These are phyloP conservation scores for Middelhovenomyces tepae DNA, from an alignment of 805 yeast species.

Conservation along the genomic window DNA sequence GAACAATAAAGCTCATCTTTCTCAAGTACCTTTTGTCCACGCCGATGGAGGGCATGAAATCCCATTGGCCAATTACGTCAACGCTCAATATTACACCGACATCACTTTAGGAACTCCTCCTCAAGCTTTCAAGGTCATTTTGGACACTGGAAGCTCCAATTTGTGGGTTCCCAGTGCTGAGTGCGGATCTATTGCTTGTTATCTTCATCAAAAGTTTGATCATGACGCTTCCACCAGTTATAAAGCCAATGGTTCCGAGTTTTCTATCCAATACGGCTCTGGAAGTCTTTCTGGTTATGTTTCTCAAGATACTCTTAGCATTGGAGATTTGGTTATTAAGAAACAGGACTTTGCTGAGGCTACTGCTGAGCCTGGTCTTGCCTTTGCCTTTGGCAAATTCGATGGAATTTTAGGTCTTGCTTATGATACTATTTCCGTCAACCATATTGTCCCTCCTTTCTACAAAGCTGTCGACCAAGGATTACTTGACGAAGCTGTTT, in stretches of 20 bases:
- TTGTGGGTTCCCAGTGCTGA: slow-evolving; percentile 91
- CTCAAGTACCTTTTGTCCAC: slow-evolving; percentile 22
- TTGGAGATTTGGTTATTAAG: slow-evolving; percentile 80
- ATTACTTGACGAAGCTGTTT: slow-evolving; percentile 72
- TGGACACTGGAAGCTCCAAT: slow-evolving; percentile 95
- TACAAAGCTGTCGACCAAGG: slow-evolving; percentile 81
- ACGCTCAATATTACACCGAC: slow-evolving; percentile 95
- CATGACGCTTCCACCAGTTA: slow-evolving; percentile 75
- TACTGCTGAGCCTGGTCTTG: slow-evolving; percentile 93
- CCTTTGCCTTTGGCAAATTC: slow-evolving; percentile 97
- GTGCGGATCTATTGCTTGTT: slow-evolving; percentile 92
- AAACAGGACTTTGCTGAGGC: slow-evolving; percentile 95
- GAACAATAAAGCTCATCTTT: slow-evolving; percentile 26
- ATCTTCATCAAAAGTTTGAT: slow-evolving; percentile 84
- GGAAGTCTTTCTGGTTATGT: slow-evolving; percentile 90
- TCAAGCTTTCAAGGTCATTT: slow-evolving; percentile 84
- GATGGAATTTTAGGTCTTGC: slow-evolving; percentile 97
- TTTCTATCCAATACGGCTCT: slow-evolving; percentile 83
- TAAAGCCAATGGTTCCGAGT: slow-evolving; percentile 77
- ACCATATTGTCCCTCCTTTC: slow-evolving; percentile 86
- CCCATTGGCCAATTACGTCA: slow-evolving; percentile 86
- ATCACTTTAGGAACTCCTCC: slow-evolving; percentile 88
- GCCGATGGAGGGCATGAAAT: slow-evolving; percentile 49
- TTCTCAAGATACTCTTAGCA: slow-evolving; percentile 70
- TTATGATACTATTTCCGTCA: slow-evolving; percentile 82